Evolutionary conservation across 306 rosid genomes (phyloP).

Genomic region (Sesbania bispinosa): DNA sequence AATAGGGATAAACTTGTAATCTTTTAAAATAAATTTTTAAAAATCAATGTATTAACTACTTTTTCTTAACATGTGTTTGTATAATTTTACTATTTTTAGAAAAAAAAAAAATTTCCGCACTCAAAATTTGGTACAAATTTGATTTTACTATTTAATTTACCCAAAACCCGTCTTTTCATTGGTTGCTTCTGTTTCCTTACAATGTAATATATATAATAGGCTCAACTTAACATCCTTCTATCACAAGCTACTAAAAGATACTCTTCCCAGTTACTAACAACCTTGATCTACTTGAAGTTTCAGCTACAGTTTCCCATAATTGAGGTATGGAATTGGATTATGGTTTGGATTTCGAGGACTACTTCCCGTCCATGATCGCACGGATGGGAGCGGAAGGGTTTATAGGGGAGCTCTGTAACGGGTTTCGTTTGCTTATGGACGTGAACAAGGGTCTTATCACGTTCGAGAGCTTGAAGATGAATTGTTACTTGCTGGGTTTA

Average conservation of each 20-base stretch:
- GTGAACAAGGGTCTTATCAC: slow-evolving; percentile 61
- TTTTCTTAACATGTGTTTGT: no score
- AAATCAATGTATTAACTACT: no score
- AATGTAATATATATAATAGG: slow-evolving; percentile 30
- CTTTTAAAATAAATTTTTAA: no score
- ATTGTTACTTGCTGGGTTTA: slow-evolving; percentile 42
- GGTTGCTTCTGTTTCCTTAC: background rate
- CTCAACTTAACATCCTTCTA: slow-evolving; percentile 10
- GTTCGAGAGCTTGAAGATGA: slow-evolving; percentile 70
- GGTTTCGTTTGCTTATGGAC: slow-evolving; percentile 68
- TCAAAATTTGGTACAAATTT: no score
- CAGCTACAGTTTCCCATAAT: background rate
- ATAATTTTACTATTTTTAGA: no score
- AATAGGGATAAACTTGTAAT: no score
- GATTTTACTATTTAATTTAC: background rate
- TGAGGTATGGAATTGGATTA: slow-evolving; percentile 25
- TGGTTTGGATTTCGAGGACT: slow-evolving; percentile 51
- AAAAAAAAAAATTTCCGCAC: no score
- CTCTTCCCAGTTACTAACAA: background rate
- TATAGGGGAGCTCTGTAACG: slow-evolving; percentile 50
- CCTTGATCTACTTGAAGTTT: background rate
- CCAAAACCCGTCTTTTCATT: background rate
- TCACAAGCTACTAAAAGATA: background rate
- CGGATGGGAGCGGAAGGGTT: slow-evolving; percentile 57
- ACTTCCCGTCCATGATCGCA: slow-evolving; percentile 61